phyloP scores from a whole-genome alignment of 257 asterid species.

The Gentiana straminea region DNA sequence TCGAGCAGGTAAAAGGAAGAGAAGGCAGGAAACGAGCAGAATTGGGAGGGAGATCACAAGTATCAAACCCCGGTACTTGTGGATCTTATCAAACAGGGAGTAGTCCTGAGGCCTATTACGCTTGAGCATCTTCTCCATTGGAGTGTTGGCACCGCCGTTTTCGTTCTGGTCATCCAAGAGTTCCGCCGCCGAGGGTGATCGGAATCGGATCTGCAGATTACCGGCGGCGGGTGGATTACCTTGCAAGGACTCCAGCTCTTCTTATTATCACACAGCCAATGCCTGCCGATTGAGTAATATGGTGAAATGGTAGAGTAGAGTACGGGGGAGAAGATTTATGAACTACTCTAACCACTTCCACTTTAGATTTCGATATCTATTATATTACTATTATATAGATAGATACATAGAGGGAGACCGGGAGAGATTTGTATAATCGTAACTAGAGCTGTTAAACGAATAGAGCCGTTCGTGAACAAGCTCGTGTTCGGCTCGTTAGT shows the following conservation, averaged over 20 bases:
- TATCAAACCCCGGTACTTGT: slow-evolving; percentile 53
- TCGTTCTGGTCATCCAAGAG: slow-evolving; percentile 52
- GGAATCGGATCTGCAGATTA: slow-evolving; percentile 86
- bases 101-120: slow-evolving; percentile 33
- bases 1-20: slow-evolving; percentile 25
- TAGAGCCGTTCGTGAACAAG: too few relatives aligned
- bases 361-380: too few relatives aligned
- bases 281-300: too few relatives aligned
- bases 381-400: too few relatives aligned
- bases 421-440: too few relatives aligned
- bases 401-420: too few relatives aligned
- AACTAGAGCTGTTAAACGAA: too few relatives aligned
- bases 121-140: slow-evolving; percentile 67
- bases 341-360: too few relatives aligned
- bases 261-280: too few relatives aligned
- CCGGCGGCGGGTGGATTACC: slow-evolving; percentile 54
- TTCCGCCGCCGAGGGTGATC: slow-evolving; percentile 94
- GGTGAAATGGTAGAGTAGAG: too few relatives aligned
- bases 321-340: too few relatives aligned
- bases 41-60: slow-evolving; percentile 56
- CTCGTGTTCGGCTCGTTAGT: too few relatives aligned
- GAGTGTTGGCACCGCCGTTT: slow-evolving; percentile 12
- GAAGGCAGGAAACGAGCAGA: slow-evolving; percentile 20
- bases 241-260: slow-evolving; percentile 44
- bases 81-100: slow-evolving; percentile 54